A percentile compares a stretch with the other conserved stretches of the same genome.
Evolutionary conservation across 2,329 filamentous ascomycete genomes (phyloP).

Genomic region (Talaromyces sp.): DNA sequence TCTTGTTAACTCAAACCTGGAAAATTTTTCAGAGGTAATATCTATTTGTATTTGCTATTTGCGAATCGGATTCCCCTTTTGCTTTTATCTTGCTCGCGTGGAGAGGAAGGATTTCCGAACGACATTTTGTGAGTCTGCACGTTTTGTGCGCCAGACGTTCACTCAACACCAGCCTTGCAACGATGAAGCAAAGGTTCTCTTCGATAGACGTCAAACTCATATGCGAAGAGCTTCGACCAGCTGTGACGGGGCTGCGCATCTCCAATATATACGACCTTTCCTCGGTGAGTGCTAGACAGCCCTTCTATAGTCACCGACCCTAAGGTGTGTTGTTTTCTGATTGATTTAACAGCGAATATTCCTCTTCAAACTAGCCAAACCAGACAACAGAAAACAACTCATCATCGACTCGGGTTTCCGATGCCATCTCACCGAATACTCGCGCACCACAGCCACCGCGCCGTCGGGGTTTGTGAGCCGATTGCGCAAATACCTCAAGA

Average conservation of each 20-base stretch:
- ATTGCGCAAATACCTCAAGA: slow-evolving; percentile 83
- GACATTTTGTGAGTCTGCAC: background rate
- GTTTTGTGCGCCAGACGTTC: background rate
- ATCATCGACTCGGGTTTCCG: slow-evolving; percentile 94
- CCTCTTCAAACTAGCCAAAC: slow-evolving; percentile 89
- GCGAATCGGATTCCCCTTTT: background rate
- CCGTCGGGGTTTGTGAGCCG: slow-evolving; percentile 82
- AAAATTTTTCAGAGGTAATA: background rate
- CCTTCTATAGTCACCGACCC: no score
- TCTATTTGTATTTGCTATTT: background rate
- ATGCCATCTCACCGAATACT: slow-evolving; percentile 87
- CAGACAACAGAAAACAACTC: slow-evolving; percentile 81
- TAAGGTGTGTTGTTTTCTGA: no score
- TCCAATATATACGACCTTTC: slow-evolving; percentile 96
- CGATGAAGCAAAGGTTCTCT: slow-evolving; percentile 57
- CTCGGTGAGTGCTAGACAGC: slow-evolving; percentile 57
- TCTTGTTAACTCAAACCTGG: background rate
- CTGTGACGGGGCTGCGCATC: slow-evolving; percentile 71
- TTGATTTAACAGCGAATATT: slow-evolving; percentile 63
- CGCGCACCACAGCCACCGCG: slow-evolving; percentile 74
- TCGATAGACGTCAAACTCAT: slow-evolving; percentile 71
- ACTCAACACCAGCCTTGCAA: slow-evolving; percentile 9
- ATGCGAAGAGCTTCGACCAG: slow-evolving; percentile 79
- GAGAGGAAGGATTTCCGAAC: background rate
- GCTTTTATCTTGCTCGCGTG: background rate